Percentiles rank a stretch among this genome's conserved stretches.
Evolutionary conservation across 2,329 filamentous ascomycete species (phyloP).

Genomic region (Fusarium protoensiforme): DNA sequence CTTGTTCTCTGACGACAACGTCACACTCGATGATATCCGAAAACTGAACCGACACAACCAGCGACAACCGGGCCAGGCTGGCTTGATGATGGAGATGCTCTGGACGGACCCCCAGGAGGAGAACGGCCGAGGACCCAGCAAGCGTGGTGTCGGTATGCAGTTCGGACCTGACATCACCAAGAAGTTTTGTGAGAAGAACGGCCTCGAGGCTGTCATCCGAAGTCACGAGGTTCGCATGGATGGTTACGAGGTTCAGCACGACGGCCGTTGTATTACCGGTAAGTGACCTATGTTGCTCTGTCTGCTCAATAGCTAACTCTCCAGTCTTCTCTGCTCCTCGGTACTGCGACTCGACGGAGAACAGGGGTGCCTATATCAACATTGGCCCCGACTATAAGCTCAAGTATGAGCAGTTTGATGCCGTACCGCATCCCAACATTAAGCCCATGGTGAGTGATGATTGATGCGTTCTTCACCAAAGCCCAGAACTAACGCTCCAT

Average conservation of each 20-base stretch:
- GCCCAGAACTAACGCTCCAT: constrained; percentile 26
- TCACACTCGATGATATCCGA: constrained; percentile 91
- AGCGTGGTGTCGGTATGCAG: constrained; percentile 94
- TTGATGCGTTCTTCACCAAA: background rate
- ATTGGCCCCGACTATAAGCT: constrained; percentile 92
- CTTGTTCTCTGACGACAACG: constrained; percentile 94
- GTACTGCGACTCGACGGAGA: constrained; percentile 98
- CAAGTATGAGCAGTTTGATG: constrained; percentile 92
- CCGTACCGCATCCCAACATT: constrained; percentile 94
- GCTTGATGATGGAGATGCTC: constrained; percentile 99
- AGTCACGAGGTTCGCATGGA: constrained; percentile 99
- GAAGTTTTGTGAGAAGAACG: constrained; percentile 95
- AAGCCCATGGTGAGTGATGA: constrained; percentile 80
- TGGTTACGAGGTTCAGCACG: constrained; percentile 98
- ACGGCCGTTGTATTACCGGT: constrained; percentile 94
- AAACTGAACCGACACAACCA: constrained; percentile 92
- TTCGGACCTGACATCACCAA: constrained; percentile 98
- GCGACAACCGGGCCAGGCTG: constrained; percentile 90
- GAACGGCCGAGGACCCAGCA: constrained; percentile 90
- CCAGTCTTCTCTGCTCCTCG: constrained; percentile 94
- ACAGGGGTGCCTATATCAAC: constrained; percentile 98
- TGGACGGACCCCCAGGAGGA: constrained; percentile 96
- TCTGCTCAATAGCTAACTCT: constrained; percentile 18
- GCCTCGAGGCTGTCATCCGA: constrained; percentile 92
- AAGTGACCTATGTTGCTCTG: constrained; percentile 44